Base-by-base conservation (phyloP, 192 early-diverging fungal genomes). In the Backusella mclennaniae region DNA sequence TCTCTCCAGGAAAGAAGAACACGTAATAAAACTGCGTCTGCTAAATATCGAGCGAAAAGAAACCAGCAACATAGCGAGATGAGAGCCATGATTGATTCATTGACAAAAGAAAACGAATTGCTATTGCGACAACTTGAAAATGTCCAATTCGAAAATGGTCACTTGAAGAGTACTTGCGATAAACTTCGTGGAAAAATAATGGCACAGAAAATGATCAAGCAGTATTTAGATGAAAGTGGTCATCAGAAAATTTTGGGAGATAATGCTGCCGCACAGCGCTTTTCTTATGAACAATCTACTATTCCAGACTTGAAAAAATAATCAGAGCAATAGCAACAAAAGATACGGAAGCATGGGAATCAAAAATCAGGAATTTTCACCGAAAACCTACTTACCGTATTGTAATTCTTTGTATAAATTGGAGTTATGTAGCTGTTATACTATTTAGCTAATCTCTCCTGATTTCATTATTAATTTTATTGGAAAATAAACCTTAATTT, bases 21-120 rank as follows among this genome's bases (percentile, higher is more conserved):
- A 19, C 82, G 88, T 31, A 89, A 89, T 78, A 89, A 89, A 63
- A 81, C 87, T 19, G 88, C 88, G 8, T 89, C 88, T 0, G 88
- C 88, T 4, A 87, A 87, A 66, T 89, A 89, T 73, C 73, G 88
- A n/a, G 86, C 86, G 23, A 89, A 89, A 56, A 89, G 87, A 73
- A 87, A 87, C 46, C 75, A 84, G 59, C 84, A 87, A 74, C 84
- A 85, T 39, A 77, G 81, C 19, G 88, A 89, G 70, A 89, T 89
- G 88, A 73, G 82, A 15, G 46, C 79, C 3, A 76, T 82, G 74
- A 89, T 89, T 66, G 17, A 35, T 14, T 36, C 42, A n/a, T 46
- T 82, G 11, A 77, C 79, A 1, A 82, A 85, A 73, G 82, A 89
- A 77, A 87, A 86, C 66, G 82, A 82, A 42, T 41, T 86, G 1